Percentiles rank a stretch among this genome's conserved stretches.
Conservation (phyloP, 2,329 filamentous ascomycete genomes). For the Apiospora phragmitis region DNA sequence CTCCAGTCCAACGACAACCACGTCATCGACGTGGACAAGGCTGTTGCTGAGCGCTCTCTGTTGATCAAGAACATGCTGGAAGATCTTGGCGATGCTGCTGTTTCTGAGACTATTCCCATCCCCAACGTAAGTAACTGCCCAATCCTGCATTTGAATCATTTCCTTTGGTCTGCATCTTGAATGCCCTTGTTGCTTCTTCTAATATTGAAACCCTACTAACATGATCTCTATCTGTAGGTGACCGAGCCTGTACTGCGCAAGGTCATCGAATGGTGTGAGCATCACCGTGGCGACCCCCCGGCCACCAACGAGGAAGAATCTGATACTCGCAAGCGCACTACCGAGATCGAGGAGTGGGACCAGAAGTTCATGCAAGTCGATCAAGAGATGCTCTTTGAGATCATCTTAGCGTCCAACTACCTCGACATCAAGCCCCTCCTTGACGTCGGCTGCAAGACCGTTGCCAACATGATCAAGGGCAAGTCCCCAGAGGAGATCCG, state of each 20-base stretch:
- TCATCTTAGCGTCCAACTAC: slow-evolving; percentile 98
- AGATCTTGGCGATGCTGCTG: slow-evolving; percentile 72
- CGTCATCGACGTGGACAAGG: slow-evolving; percentile 52
- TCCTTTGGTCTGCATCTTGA: neutral
- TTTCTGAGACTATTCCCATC: slow-evolving; percentile 77
- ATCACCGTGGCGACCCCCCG: slow-evolving; percentile 89
- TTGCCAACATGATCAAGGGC: slow-evolving; percentile 99
- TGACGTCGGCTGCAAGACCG: slow-evolving; percentile 98
- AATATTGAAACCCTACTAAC: neutral
- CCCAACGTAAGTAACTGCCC: slow-evolving; percentile 63
- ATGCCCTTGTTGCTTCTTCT: too few species aligned
- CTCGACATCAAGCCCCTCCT: slow-evolving; percentile 98
- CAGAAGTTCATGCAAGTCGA: slow-evolving; percentile 99
- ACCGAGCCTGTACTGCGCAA: slow-evolving; percentile 93
- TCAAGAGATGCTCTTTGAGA: slow-evolving; percentile 99
- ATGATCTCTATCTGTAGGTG: slow-evolving; percentile 53
- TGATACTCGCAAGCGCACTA: slow-evolving; percentile 95
- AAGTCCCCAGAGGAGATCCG: slow-evolving; percentile 99
- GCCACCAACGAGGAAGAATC: slow-evolving; percentile 83
- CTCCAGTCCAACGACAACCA: slow-evolving; percentile 26
- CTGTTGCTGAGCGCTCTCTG: slow-evolving; percentile 86
- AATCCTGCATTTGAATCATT: slow-evolving; percentile 14
- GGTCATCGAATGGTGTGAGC: slow-evolving; percentile 96
- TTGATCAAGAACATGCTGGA: slow-evolving; percentile 99
- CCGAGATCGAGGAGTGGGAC: slow-evolving; percentile 99